phyloP scores from a whole-genome alignment of 2,329 filamentous ascomycete genomes.

The Aspergillus quadrilineatus region DNA sequence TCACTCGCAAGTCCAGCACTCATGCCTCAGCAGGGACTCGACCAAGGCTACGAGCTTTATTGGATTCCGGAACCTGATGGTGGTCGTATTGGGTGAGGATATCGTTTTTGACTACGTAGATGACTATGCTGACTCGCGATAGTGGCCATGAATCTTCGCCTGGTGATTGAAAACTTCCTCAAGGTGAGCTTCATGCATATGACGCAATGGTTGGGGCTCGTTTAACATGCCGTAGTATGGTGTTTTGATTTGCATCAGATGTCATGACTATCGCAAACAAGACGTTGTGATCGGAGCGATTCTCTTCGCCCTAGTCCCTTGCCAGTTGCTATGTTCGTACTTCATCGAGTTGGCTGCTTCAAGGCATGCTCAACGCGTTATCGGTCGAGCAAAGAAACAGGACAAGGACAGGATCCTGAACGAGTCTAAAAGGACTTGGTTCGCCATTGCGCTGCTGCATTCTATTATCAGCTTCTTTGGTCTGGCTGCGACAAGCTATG shows the following conservation, averaged over 20 bases:
- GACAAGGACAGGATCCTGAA: constrained; percentile 52
- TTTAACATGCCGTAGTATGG: constrained; percentile 66
- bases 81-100: constrained; percentile 75
- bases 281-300: constrained; percentile 73
- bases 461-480: constrained; percentile 79
- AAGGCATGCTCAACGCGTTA: constrained; percentile 68
- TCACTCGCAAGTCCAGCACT: constrained; percentile 69
- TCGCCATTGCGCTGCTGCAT: constrained; percentile 75
- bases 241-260: constrained; percentile 85
- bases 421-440: constrained; percentile 73
- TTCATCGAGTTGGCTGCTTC: constrained; percentile 84
- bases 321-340: constrained; percentile 86
- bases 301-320: constrained; percentile 84
- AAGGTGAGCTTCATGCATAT: constrained; percentile 58
- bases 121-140: constrained; percentile 1
- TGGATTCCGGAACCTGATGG: constrained; percentile 94
- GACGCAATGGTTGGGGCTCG: not conserved
- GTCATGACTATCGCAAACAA: constrained; percentile 79
- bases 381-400: constrained; percentile 58
- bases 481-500: constrained; percentile 74
- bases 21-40: constrained; percentile 83
- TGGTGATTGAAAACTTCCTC: constrained; percentile 96
- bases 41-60: constrained; percentile 75
- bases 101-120: not conserved
- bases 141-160: constrained; percentile 89